Conservation (phyloP, 148 eudicot genomes). For the Silene uniflora region DNA sequence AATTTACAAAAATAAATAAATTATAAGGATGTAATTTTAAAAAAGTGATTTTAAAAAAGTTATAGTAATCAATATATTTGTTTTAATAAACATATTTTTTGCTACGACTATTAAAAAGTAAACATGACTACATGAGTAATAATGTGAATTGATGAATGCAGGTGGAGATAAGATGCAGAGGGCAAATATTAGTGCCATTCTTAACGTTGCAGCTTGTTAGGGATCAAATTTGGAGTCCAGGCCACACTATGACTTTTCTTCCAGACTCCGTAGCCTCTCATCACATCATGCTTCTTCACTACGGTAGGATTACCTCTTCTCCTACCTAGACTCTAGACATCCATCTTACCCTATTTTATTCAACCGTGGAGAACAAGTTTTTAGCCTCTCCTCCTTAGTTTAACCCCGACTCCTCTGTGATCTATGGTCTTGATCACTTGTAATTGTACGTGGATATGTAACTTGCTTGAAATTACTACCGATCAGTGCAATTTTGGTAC, state of each 20-base stretch:
- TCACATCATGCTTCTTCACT: slow-evolving; percentile 63
- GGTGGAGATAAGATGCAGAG: slow-evolving; percentile 82
- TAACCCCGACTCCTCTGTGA: not conserved
- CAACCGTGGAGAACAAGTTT: slow-evolving; percentile 13
- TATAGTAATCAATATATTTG: no score
- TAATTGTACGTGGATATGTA: not conserved
- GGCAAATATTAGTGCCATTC: slow-evolving; percentile 45
- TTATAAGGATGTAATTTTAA: no score
- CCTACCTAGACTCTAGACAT: not conserved
- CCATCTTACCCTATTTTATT: slow-evolving; percentile 5
- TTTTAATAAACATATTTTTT: no score
- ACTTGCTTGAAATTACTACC: not conserved
- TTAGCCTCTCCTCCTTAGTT: not conserved
- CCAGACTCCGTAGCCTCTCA: slow-evolving; percentile 39
- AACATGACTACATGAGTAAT: no score
- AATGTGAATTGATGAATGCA: slow-evolving; percentile 19
- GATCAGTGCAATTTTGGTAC: not conserved
- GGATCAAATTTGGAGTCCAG: slow-evolving; percentile 55
- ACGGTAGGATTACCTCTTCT: slow-evolving; percentile 33
- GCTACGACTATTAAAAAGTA: no score
- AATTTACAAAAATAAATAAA: no score
- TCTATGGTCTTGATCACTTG: not conserved
- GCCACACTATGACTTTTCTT: slow-evolving; percentile 30
- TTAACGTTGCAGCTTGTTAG: slow-evolving; percentile 72
- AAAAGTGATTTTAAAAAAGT: no score